Conservation (phyloP, 2,329 filamentous ascomycete species). For the Huntiella abstrusa region DNA sequence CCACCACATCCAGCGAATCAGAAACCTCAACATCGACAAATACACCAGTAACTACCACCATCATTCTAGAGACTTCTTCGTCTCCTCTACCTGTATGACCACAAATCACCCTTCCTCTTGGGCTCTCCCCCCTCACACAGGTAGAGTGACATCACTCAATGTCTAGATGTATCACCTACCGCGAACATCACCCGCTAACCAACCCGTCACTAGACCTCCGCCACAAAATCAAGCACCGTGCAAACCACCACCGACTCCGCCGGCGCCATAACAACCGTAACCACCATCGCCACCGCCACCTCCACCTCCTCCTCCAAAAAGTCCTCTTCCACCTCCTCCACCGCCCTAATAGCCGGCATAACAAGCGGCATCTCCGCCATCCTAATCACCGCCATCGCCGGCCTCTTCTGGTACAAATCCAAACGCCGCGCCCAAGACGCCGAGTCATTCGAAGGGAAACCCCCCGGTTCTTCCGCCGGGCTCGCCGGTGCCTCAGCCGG, state of each 20-base stretch:
- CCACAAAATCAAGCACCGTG: constrained; percentile 21
- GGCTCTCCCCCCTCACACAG: too few relatives aligned
- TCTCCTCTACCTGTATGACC: too few relatives aligned
- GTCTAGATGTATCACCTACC: too few relatives aligned
- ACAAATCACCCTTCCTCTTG: too few relatives aligned
- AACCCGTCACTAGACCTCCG: constrained; percentile 9
- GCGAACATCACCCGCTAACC: not conserved
- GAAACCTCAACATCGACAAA: too few relatives aligned
- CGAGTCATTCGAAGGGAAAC: constrained; percentile 7
- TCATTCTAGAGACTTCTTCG: too few relatives aligned
- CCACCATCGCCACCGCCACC: constrained; percentile 26
- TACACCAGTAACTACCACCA: too few relatives aligned
- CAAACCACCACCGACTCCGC: constrained; percentile 34
- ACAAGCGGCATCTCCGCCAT: constrained; percentile 29
- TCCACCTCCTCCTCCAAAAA: constrained; percentile 13
- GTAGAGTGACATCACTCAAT: too few relatives aligned
- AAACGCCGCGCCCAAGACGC: constrained; percentile 21
- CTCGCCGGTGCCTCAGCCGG: constrained; percentile 2
- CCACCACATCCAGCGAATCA: too few relatives aligned
- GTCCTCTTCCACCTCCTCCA: constrained; percentile 20
- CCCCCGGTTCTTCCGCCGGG: not conserved
- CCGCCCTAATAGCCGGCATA: constrained; percentile 32
- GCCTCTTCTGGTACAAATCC: constrained; percentile 24
- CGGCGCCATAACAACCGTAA: constrained; percentile 35
- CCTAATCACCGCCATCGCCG: constrained; percentile 18